These are phyloP conservation scores for Colletotrichum limetticola DNA, from an alignment of 2,329 filamentous ascomycete genomes.

Conservation along the genomic window DNA sequence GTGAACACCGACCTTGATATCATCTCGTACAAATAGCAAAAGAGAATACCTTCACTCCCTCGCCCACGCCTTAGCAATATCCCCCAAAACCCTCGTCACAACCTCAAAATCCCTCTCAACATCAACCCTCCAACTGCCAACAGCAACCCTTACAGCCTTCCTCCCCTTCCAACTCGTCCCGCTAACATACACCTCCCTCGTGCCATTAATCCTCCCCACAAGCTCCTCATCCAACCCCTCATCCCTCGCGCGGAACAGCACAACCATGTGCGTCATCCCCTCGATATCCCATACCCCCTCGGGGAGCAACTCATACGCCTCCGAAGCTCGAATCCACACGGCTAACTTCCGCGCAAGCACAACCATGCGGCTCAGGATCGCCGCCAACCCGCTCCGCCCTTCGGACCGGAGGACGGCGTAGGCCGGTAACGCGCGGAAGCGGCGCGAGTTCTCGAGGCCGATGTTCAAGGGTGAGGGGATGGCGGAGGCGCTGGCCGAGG, in stretches of 20 bases:
- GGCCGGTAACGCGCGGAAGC: conserved; percentile 90
- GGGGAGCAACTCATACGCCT: conserved; percentile 75
- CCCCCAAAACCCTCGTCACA: conserved; percentile 71
- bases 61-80: conserved; percentile 49
- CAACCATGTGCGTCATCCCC: conserved; percentile 70
- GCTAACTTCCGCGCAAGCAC: conserved; percentile 76
- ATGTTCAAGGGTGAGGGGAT: conserved; percentile 88
- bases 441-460: conserved; percentile 89
- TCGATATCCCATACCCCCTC: conserved; percentile 52
- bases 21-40: no score
- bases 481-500: conserved; percentile 44
- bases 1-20: no score
- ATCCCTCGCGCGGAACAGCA: conserved; percentile 78
- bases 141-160: conserved; percentile 83
- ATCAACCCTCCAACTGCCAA: conserved; percentile 86
- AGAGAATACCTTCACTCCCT: neutral
- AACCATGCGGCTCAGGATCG: conserved; percentile 79
- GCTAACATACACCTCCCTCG: conserved; percentile 82
- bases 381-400: conserved; percentile 74
- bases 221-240: conserved; percentile 71
- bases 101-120: conserved; percentile 72
- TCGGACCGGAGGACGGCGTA: conserved; percentile 84
- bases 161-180: conserved; percentile 81
- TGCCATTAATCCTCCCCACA: conserved; percentile 78
- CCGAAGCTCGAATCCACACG: conserved; percentile 67